Evolutionary conservation across 1,139 yeast species (phyloP).

Genomic region (Scheffersomyces segobiensis): DNA sequence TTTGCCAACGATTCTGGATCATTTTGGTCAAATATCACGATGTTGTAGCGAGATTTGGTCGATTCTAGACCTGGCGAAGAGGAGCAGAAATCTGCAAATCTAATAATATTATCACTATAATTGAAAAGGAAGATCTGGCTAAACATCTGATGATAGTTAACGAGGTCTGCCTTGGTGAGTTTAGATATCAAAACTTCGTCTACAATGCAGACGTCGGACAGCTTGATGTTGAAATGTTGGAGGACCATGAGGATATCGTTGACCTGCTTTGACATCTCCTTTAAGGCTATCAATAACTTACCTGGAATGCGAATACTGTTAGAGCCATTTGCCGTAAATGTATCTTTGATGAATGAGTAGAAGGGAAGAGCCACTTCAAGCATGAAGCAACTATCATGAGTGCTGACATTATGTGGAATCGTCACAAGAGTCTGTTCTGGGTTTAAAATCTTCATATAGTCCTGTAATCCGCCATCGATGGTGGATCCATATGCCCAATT

Average conservation of each 20-base stretch:
- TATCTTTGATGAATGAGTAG: conserved; percentile 25
- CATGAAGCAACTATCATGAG: conserved; percentile 40
- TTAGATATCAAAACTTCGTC: conserved; percentile 19
- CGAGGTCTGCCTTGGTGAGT: conserved; percentile 12
- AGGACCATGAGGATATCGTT: conserved; percentile 40
- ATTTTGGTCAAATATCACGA: conserved; percentile 24
- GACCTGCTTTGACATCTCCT: conserved; percentile 29
- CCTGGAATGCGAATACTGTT: conserved; percentile 7
- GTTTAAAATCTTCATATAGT: conserved; percentile 28
- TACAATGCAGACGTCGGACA: conserved; percentile 26
- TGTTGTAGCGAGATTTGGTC: conserved; percentile 25
- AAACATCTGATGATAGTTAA: conserved; percentile 16
- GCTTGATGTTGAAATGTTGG: conserved; percentile 30
- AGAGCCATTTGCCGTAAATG: conserved; percentile 6
- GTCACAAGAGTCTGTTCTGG: conserved; percentile 27
- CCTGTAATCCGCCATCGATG: conserved; percentile 45
- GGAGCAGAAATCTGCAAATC: conserved; percentile 22
- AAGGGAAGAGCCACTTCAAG: conserved; percentile 40
- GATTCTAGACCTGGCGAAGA: conserved; percentile 32
- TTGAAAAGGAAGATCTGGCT: conserved; percentile 21
- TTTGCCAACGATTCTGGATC: conserved; percentile 11
- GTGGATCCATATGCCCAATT: conserved; percentile 35
- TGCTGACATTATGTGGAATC: conserved; percentile 32
- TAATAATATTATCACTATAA: conserved; percentile 12
- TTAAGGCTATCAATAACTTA: conserved; percentile 28